Base-by-base conservation (phyloP, 192 early-diverging fungal species). In the Mortierella antarctica region DNA sequence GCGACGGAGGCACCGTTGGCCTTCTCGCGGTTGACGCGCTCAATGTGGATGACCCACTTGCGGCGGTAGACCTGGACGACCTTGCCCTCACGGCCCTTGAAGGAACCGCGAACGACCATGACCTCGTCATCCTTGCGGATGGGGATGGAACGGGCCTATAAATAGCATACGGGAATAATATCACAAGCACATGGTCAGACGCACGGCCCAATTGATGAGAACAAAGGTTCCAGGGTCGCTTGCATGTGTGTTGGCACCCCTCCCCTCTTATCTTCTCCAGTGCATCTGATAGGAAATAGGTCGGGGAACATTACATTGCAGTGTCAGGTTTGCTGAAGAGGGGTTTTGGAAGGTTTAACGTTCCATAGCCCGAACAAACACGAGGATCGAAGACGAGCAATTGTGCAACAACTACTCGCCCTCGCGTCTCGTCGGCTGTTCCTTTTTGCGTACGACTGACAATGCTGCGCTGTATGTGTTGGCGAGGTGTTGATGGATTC, bases 1-100 rank as follows among this genome's bases (percentile, higher is more conserved):
- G 91, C 92, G 56, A 96, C 94, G 72, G 93, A 90, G 70, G 91
- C 91, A 83, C 96, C 96, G 90, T 99, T 99, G 83, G 92, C 91
- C 94, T 99, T 99, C 88, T 99, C 97, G 85, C 91, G 94, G 83
- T 86, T 92, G 73, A 99, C 86, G 78, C 97, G 96, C 86, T 99
- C 97, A 61, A 99, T 92, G 91, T 99, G 94, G 87, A 99, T 99
- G 67, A 97, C 93, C 92, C 92, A 99, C 93, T 97, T 98, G 89
- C 96, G 95, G 86, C 98, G 96, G 96, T 98, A 99, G 80, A 98
- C 96, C 69, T 92, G 89, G 72, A 89, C 85, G 68, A 99, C 95
- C 93, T 97, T 97, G 82, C 98, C 98, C 83, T 96, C 94, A 82
- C 93, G 94, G 84, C 95, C 97, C 93, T 98, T 98, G 94, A 92